phyloP scores from a whole-genome alignment of 2,329 filamentous ascomycete genomes.

The Teratosphaeria destructans region DNA sequence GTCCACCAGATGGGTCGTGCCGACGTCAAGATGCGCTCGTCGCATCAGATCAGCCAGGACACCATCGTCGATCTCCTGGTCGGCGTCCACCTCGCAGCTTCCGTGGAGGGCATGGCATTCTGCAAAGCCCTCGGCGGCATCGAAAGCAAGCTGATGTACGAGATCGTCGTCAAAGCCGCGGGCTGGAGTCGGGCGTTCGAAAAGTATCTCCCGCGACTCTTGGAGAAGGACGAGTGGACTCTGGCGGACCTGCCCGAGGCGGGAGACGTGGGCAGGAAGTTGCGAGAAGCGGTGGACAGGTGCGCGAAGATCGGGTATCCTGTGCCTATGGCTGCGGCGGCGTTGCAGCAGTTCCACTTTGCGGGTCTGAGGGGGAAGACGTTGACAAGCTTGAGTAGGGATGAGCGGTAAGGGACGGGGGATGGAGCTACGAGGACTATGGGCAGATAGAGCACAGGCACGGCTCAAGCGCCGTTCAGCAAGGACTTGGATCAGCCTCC shows the following conservation, averaged over 20 bases:
- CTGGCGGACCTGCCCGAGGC: slow-evolving; percentile 28
- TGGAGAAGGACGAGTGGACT: slow-evolving; percentile 25
- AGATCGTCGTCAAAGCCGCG: slow-evolving; percentile 38
- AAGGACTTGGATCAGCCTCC: no score
- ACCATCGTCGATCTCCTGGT: slow-evolving; percentile 31
- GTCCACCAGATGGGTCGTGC: slow-evolving; percentile 25
- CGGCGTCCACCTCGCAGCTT: slow-evolving; percentile 40
- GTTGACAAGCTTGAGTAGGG: slow-evolving; percentile 4
- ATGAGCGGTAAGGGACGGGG: background rate
- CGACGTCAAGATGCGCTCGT: slow-evolving; percentile 28
- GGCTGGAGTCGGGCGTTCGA: slow-evolving; percentile 38
- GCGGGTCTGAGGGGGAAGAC: slow-evolving; percentile 15
- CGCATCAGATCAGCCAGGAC: slow-evolving; percentile 26
- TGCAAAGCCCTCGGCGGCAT: slow-evolving; percentile 34
- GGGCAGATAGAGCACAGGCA: background rate
- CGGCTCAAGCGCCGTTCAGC: background rate
- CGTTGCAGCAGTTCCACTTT: slow-evolving; percentile 26
- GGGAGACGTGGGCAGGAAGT: slow-evolving; percentile 27
- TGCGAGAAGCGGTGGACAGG: slow-evolving; percentile 34
- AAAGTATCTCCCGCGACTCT: slow-evolving; percentile 24
- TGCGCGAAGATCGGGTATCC: slow-evolving; percentile 22
- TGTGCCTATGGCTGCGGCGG: slow-evolving; percentile 25
- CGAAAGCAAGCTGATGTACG: slow-evolving; percentile 35
- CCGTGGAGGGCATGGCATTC: slow-evolving; percentile 39
- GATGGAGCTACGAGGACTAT: background rate